Percentiles rank a stretch among this genome's conserved stretches.
phyloP scores from a whole-genome alignment of 768 basidiomycete species.

The Lactarius hatsudake region DNA sequence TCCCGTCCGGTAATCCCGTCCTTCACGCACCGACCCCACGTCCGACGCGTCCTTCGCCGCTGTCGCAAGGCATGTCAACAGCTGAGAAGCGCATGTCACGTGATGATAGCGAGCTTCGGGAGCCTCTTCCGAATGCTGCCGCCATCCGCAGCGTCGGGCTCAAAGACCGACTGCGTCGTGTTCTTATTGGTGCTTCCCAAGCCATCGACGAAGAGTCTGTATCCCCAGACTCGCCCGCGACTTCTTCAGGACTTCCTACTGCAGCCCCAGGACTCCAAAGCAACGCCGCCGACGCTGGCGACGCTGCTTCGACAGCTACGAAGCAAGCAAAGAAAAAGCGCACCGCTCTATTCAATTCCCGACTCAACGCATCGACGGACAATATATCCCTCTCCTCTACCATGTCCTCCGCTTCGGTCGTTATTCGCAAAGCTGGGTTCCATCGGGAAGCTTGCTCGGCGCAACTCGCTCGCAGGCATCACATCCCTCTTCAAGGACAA shows the following conservation, averaged over 20 bases:
- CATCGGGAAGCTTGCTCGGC: conserved; percentile 82
- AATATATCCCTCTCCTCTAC: conserved; percentile 95
- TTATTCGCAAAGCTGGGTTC: conserved; percentile 94
- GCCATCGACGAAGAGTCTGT: conserved; percentile 55
- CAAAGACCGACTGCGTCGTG: conserved; percentile 73
- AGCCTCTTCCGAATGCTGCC: conserved; percentile 34
- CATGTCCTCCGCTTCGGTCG: conserved; percentile 91
- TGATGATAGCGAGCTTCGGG: conserved; percentile 67
- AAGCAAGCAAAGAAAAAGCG: conserved; percentile 62
- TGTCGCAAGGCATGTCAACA: conserved; percentile 64
- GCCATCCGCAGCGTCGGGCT: conserved; percentile 63
- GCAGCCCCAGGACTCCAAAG: conserved; percentile 25
- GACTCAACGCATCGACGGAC: conserved; percentile 84
- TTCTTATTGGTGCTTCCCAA: conserved; percentile 58
- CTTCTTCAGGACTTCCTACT: conserved; percentile 11
- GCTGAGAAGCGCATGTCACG: conserved; percentile 74
- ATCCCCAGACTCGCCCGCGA: conserved; percentile 39
- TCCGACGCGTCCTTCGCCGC: conserved; percentile 54
- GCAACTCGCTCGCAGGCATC: conserved; percentile 88
- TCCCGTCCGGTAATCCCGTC: conserved; percentile 37
- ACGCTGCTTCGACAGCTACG: conserved; percentile 34
- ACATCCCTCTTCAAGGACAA: conserved; percentile 94
- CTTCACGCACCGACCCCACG: conserved; percentile 33
- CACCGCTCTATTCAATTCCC: conserved; percentile 77
- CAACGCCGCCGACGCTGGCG: conserved; percentile 32